Evolutionary conservation across 2,329 filamentous ascomycete species (phyloP).

Genomic region (Paecilomyces sp.): DNA sequence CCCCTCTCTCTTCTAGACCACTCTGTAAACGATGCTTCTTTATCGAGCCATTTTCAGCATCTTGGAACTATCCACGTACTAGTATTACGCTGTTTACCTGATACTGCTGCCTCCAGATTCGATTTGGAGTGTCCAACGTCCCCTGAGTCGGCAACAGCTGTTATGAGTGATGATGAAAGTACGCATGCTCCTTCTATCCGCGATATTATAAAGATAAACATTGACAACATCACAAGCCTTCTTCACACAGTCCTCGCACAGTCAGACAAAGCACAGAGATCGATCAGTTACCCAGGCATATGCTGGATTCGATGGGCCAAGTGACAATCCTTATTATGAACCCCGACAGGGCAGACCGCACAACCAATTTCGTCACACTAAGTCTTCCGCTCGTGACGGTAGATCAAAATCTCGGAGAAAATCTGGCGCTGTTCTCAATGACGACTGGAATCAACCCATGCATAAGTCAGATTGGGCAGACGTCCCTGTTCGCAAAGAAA

Average conservation of each 20-base stretch:
- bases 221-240: background rate
- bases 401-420: background rate
- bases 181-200: too few relatives aligned
- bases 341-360: background rate
- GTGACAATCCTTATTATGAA: background rate
- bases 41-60: slow-evolving; percentile 11
- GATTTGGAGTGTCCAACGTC: background rate
- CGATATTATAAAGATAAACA: too few relatives aligned
- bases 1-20: background rate
- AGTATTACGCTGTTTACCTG: slow-evolving; percentile 17
- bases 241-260: background rate
- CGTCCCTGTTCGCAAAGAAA: background rate
- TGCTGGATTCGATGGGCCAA: background rate
- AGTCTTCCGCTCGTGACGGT: background rate
- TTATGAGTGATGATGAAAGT: background rate
- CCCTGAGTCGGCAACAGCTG: background rate
- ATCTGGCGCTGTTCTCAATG: background rate
- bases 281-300: background rate
- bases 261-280: background rate
- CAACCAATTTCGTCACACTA: background rate
- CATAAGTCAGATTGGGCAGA: background rate
- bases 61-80: slow-evolving; percentile 23
- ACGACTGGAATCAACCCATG: background rate
- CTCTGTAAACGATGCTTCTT: background rate
- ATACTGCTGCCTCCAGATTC: background rate